Percentiles rank a stretch among this genome's conserved stretches.
phyloP scores from a whole-genome alignment of 2,329 filamentous ascomycete genomes.

The Colletotrichum sp. region DNA sequence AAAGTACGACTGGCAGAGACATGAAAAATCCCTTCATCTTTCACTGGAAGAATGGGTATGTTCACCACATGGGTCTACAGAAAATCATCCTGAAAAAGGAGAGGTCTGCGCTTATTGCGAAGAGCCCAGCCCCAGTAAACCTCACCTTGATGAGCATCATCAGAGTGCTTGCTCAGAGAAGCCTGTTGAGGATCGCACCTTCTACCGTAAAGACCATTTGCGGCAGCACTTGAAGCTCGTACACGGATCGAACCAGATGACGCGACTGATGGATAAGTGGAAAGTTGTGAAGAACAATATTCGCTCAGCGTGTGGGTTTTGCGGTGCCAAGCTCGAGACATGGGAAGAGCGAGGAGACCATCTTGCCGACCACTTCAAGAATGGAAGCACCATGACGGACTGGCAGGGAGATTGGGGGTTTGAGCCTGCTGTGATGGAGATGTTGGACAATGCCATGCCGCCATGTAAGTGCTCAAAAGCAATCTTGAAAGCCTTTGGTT shows the following conservation, averaged over 20 bases:
- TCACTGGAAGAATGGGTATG: conserved; percentile 54
- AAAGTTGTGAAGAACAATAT: conserved; percentile 37
- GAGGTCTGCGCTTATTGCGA: conserved; percentile 45
- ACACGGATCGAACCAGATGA: conserved; percentile 42
- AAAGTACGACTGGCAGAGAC: conserved; percentile 52
- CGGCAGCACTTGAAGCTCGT: conserved; percentile 47
- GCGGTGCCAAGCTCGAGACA: conserved; percentile 35
- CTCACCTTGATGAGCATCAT: conserved; percentile 42
- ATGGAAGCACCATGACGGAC: conserved; percentile 44
- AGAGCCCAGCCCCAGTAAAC: conserved; percentile 28
- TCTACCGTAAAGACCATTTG: conserved; percentile 49
- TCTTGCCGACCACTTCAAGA: conserved; percentile 46
- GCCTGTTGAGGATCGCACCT: conserved; percentile 43
- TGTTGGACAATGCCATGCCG: conserved; percentile 45
- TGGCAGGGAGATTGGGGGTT: conserved; percentile 51
- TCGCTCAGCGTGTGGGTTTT: conserved; percentile 46
- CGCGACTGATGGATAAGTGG: conserved; percentile 49
- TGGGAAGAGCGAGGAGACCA: conserved; percentile 43
- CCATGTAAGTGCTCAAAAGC: conserved; percentile 32
- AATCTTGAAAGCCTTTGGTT: neutral
- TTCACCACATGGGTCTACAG: conserved; percentile 36
- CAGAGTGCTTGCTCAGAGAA: conserved; percentile 56
- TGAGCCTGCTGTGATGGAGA: conserved; percentile 35
- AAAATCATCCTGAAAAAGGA: conserved; percentile 46
- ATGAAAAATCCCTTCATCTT: conserved; percentile 52